Conservation (phyloP, 345 rosid species). For the Ceriops zippeliana region DNA sequence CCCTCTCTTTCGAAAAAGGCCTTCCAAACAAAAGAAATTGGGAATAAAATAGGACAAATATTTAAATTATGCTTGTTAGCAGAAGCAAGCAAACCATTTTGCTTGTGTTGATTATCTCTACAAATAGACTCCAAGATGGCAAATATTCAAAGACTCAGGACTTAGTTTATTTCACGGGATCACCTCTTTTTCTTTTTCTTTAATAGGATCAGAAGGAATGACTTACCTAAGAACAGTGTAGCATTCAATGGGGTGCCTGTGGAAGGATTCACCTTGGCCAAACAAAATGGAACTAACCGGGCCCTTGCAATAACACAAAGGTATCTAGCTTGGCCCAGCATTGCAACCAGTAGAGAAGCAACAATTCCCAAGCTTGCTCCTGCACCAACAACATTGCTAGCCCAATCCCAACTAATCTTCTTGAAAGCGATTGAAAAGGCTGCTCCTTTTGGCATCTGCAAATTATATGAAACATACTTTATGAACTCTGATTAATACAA, state of each 20-base stretch:
- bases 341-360: conserved; percentile 89
- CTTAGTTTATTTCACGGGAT: too few relatives aligned
- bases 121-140: too few relatives aligned
- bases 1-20: too few relatives aligned
- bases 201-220: too few relatives aligned
- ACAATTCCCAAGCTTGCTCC: conserved; percentile 95
- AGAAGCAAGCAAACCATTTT: too few relatives aligned
- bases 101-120: too few relatives aligned
- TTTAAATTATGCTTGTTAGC: too few relatives aligned
- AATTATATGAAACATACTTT: not conserved
- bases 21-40: too few relatives aligned
- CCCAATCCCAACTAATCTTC: conserved; percentile 78
- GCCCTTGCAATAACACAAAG: conserved; percentile 92
- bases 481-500: not conserved
- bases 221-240: conserved; percentile 83
- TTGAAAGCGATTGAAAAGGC: conserved; percentile 65
- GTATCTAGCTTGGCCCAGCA: conserved; percentile 95
- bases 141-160: too few relatives aligned
- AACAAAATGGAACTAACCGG: conserved; percentile 75
- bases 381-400: conserved; percentile 81
- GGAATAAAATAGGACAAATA: too few relatives aligned
- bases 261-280: conserved; percentile 90
- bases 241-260: conserved; percentile 95
- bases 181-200: too few relatives aligned
- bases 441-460: conserved; percentile 55